Evolutionary conservation across 306 rosid genomes (phyloP).

Genomic region (Prunus dulcis): DNA sequence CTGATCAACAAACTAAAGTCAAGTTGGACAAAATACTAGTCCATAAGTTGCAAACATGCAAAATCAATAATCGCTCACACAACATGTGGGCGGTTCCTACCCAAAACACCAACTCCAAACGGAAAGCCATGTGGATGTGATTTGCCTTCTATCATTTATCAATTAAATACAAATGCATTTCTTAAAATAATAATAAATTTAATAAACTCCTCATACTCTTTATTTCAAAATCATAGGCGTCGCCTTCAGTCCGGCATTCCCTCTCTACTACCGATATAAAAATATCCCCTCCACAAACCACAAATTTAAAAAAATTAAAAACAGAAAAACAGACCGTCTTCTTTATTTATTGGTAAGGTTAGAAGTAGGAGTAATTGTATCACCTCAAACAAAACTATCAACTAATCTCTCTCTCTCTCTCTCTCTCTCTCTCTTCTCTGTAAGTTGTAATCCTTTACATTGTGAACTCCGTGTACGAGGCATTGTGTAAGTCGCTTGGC

Average conservation of each 20-base stretch:
- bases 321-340: background rate
- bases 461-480: slow-evolving; percentile 29
- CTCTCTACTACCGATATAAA: slow-evolving; percentile 5
- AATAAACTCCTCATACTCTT: too few species aligned
- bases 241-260: slow-evolving; percentile 38
- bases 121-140: slow-evolving; percentile 35
- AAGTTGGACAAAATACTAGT: background rate
- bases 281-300: background rate
- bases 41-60: background rate
- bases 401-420: background rate
- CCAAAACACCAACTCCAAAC: background rate
- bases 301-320: background rate
- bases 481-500: slow-evolving; percentile 35
- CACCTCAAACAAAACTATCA: slow-evolving; percentile 19
- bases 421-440: slow-evolving; percentile 1
- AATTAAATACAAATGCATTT: background rate
- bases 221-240: slow-evolving; percentile 11
- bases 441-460: slow-evolving; percentile 12
- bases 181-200: too few species aligned
- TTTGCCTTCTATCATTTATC: background rate
- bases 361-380: background rate
- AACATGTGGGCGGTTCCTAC: slow-evolving; percentile 34
- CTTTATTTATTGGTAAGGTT: background rate
- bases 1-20: too few species aligned
- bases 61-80: slow-evolving; percentile 11